Conservation (phyloP, 177 flowering plant genomes). For the Telopea speciosissima region DNA sequence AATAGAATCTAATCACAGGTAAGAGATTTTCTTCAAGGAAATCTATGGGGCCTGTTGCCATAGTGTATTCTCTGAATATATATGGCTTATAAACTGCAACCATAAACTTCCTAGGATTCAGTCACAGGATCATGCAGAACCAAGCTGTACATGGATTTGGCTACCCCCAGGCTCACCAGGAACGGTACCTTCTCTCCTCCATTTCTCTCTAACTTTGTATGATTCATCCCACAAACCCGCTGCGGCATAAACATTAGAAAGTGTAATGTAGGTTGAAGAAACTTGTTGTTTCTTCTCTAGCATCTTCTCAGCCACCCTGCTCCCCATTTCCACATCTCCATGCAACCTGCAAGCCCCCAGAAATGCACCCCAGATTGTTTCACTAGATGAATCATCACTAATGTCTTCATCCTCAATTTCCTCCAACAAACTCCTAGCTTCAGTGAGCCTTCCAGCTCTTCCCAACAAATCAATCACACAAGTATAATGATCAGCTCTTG, state of each 20-base stretch:
- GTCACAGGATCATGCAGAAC: not conserved
- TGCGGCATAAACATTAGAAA: slow-evolving; percentile 34
- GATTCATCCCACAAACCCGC: slow-evolving; percentile 37
- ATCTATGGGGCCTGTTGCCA: not conserved
- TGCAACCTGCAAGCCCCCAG: slow-evolving; percentile 30
- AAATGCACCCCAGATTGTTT: slow-evolving; percentile 20
- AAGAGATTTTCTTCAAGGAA: too few species aligned
- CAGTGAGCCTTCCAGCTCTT: slow-evolving; percentile 31
- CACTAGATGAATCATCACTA: slow-evolving; percentile 3
- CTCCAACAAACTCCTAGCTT: slow-evolving; percentile 25
- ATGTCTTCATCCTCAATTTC: slow-evolving; percentile 17
- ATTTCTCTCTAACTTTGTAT: slow-evolving; percentile 22
- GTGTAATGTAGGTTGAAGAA: slow-evolving; percentile 21
- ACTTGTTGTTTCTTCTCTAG: slow-evolving; percentile 23
- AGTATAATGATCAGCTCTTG: slow-evolving; percentile 28
- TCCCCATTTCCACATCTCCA: slow-evolving; percentile 28
- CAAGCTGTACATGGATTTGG: slow-evolving; percentile 12
- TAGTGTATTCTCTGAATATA: not conserved
- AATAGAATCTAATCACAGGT: too few species aligned
- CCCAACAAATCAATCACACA: slow-evolving; percentile 40
- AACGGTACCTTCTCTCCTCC: slow-evolving; percentile 10
- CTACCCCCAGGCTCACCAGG: slow-evolving; percentile 26
- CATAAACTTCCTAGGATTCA: not conserved
- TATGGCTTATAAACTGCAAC: not conserved
- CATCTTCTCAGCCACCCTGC: slow-evolving; percentile 22